Conservation (phyloP, 352 stramenopile genomes). For the Thraustochytrium sp. region DNA sequence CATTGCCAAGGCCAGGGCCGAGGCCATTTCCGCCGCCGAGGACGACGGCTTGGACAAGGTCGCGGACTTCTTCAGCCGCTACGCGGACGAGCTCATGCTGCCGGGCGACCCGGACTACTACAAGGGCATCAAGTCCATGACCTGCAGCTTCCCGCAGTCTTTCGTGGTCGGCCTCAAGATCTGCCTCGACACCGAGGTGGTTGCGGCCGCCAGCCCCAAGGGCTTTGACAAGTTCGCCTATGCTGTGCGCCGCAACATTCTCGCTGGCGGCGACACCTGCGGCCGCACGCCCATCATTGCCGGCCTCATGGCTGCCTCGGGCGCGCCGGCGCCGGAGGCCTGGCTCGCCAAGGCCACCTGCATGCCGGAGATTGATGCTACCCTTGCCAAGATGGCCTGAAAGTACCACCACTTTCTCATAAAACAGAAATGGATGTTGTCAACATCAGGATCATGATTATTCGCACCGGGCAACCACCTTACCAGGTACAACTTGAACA, state of each 20-base stretch:
- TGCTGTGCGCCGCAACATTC: constrained; percentile 24
- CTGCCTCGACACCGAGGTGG: background rate
- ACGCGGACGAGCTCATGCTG: background rate
- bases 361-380: background rate
- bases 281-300: constrained; percentile 10
- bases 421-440: no score
- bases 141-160: constrained; percentile 22
- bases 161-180: constrained; percentile 37
- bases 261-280: constrained; percentile 23
- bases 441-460: no score
- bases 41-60: background rate
- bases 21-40: background rate
- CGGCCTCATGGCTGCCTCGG: background rate
- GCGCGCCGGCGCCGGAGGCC: background rate
- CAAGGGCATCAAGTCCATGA: background rate
- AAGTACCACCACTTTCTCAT: no score
- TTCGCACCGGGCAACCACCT: no score
- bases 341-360: background rate
- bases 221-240: constrained; percentile 37
- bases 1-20: background rate
- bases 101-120: background rate
- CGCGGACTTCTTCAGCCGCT: background rate
- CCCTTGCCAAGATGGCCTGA: no score
- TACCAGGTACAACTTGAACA: background rate
- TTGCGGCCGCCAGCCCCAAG: background rate